phyloP scores from a whole-genome alignment of 129 eudicot genomes.

The Erigeron canadensis region DNA sequence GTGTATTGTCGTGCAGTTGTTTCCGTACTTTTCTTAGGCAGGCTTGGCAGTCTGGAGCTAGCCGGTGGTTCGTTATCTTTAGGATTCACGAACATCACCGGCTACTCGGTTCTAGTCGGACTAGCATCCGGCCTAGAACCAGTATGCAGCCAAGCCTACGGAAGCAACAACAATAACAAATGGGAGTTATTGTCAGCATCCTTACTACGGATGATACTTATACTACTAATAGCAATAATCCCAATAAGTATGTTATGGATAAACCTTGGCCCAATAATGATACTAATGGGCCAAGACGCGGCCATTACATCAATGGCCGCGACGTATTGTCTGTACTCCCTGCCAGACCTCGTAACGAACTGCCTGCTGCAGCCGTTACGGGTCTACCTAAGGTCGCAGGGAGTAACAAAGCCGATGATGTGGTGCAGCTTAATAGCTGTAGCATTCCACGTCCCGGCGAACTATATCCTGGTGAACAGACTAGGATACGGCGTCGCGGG shows the following conservation, averaged over 20 bases:
- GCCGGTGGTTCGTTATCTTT: slow-evolving; percentile 95
- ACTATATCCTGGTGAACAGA: slow-evolving; percentile 51
- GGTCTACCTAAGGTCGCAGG: slow-evolving; percentile 80
- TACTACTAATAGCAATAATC: slow-evolving; percentile 55
- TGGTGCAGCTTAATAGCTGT: slow-evolving; percentile 72
- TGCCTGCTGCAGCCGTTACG: slow-evolving; percentile 75
- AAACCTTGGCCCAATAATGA: slow-evolving; percentile 63
- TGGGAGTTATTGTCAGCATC: slow-evolving; percentile 67
- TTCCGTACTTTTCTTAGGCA: slow-evolving; percentile 74
- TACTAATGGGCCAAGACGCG: slow-evolving; percentile 68
- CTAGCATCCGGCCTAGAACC: slow-evolving; percentile 89
- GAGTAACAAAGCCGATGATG: slow-evolving; percentile 84
- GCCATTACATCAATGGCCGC: slow-evolving; percentile 77
- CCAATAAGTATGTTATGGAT: slow-evolving; percentile 79
- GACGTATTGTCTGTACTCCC: slow-evolving; percentile 59
- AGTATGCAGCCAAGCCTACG: slow-evolving; percentile 85
- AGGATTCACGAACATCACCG: slow-evolving; percentile 92
- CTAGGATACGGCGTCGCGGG: slow-evolving; percentile 66
- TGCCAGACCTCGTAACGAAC: slow-evolving; percentile 80
- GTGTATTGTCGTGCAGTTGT: slow-evolving; percentile 79
- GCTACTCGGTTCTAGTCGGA: slow-evolving; percentile 89
- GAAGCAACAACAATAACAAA: slow-evolving; percentile 63
- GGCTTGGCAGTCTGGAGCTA: slow-evolving; percentile 83
- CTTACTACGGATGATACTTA: slow-evolving; percentile 69
- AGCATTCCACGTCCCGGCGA: slow-evolving; percentile 71